Base-by-base conservation (phyloP, 345 rosid species). In the Carallia brachiata region DNA sequence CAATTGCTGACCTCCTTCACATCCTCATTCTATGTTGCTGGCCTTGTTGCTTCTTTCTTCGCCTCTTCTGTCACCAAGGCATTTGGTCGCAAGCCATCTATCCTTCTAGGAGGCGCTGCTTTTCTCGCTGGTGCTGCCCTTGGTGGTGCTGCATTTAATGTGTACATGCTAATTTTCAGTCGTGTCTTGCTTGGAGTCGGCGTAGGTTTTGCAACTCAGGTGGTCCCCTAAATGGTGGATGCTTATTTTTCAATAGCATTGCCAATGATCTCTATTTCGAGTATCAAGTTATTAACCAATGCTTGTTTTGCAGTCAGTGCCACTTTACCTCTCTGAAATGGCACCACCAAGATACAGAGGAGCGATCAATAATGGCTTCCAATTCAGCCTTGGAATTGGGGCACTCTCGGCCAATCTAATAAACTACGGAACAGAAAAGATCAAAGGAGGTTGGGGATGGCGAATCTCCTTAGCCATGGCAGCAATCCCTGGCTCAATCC, bases 141-240 rank as follows among this genome's bases (percentile, higher is more conserved):
- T 12, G 93, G 90, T 1, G 89, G 88, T 36, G 85, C 85, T 2
- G 91, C 98, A n/a, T 31, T 73, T 5, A 80, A 92, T 36, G 73
- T 86, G 19, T 83, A 78, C 68, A 90, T 88, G 98, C 81, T 90
- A 9, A 76, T 92, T 19, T 66, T 90, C 23, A 95, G 96, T 13
- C 91, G 93, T 52, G 75, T 85, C 50, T 83, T 92, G 77, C 92
- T 92, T 3, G 98, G 95, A 0, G 71, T 90, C 23, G 96, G 98
- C 0, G 82, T 92, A 7, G 96, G 98, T 58, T 92, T 90, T 37
- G 84, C 96, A 1, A 92, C 88, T 67, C 95, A 92, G 94, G 96
- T 92, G 44, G 28, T 62, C 61, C 47, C 13, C 56, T 69, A 44
- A 44, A 44, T 44, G 50, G 17, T 12, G 17, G 3, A 44, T 44